phyloP scores from a whole-genome alignment of 495 filamentous ascomycete species.

The Penicillium dipodomyicola region DNA sequence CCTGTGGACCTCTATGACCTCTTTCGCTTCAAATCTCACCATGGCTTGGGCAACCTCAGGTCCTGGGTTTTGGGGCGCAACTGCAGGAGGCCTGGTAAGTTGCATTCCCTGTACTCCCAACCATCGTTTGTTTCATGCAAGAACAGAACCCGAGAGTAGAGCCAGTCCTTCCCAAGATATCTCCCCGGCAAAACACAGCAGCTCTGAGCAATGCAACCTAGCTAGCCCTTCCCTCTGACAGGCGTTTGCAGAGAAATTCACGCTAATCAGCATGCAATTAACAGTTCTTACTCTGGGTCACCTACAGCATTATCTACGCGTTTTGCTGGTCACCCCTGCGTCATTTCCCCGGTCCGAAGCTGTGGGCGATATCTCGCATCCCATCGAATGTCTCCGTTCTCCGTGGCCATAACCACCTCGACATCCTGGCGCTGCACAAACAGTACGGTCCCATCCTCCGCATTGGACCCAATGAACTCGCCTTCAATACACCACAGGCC shows the following conservation, averaged over 20 bases:
- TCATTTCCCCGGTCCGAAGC: constrained; percentile 51
- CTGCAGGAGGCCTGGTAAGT: constrained; percentile 29
- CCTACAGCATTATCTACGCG: constrained; percentile 38
- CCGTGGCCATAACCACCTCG: constrained; percentile 23
- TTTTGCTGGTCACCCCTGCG: constrained; percentile 51
- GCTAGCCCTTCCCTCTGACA: background rate
- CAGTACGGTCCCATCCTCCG: constrained; percentile 53
- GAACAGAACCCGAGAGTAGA: constrained; percentile 18
- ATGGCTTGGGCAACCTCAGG: constrained; percentile 16
- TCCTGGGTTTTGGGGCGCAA: constrained; percentile 15
- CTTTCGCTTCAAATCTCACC: background rate
- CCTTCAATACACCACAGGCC: constrained; percentile 52
- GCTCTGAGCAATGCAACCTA: background rate
- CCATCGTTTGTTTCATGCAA: constrained; percentile 13
- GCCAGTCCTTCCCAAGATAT: background rate
- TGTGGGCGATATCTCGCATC: constrained; percentile 41
- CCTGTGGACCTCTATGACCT: constrained; percentile 6
- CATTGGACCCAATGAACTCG: constrained; percentile 53
- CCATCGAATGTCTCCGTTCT: constrained; percentile 30
- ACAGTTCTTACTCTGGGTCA: constrained; percentile 18
- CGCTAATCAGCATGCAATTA: constrained; percentile 7
- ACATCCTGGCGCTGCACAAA: constrained; percentile 29
- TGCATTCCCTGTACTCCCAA: constrained; percentile 19
- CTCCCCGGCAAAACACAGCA: constrained; percentile 1
- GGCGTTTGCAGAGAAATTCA: no score